Conservation (phyloP, 148 eudicot species). For the Rhododendron simsii region DNA sequence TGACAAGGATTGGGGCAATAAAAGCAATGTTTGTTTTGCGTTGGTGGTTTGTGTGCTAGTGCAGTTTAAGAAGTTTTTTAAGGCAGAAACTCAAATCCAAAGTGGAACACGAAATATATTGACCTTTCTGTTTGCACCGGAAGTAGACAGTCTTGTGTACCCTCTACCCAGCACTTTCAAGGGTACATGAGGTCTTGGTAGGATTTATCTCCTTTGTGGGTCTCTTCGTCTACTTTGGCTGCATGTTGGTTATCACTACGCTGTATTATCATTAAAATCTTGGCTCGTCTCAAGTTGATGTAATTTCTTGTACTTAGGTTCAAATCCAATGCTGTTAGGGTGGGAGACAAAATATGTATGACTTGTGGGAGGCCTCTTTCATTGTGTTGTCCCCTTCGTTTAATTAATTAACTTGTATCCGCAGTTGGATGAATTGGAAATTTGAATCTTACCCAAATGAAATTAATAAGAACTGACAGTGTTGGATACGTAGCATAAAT, state of each 20-base stretch:
- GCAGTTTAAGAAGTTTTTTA: not conserved
- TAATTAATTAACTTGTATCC: no score
- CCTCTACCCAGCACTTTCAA: not conserved
- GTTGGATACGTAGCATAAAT: no score
- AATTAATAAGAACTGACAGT: no score
- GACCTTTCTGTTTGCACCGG: not conserved
- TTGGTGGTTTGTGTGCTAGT: not conserved
- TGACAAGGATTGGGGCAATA: not conserved
- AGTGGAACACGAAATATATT: not conserved
- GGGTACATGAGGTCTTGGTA: not conserved
- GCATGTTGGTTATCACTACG: not conserved
- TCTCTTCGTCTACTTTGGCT: not conserved
- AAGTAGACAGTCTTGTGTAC: not conserved
- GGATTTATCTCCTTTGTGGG: not conserved
- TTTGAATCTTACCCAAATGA: no score
- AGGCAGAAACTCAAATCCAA: not conserved
- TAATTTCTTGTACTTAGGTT: not conserved
- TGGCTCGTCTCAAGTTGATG: not conserved
- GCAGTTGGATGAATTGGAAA: no score
- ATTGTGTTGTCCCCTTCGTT: no score
- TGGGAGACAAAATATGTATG: not conserved
- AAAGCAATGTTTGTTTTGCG: not conserved
- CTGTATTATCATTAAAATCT: not conserved
- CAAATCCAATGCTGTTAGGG: not conserved
- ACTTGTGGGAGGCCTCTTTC: no score